phyloP scores from a whole-genome alignment of 73 alveolate species.

The Paramecium pentaurelia region DNA sequence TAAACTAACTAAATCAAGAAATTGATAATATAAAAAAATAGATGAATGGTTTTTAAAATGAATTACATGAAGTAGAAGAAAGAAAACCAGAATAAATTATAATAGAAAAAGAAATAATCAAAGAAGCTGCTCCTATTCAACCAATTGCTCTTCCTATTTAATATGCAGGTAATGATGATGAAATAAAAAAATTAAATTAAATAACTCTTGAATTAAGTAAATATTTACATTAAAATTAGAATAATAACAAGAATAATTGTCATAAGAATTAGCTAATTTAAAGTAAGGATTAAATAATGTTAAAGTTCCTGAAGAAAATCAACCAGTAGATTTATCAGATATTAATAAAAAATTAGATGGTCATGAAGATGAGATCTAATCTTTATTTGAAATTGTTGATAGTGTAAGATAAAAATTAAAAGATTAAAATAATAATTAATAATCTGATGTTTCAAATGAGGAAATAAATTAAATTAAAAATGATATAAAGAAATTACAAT shows the following conservation, averaged over 20 bases:
- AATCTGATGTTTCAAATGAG: not conserved
- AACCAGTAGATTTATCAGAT: constrained; percentile 17
- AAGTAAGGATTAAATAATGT: not conserved
- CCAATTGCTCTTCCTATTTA: not conserved
- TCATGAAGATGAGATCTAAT: not conserved
- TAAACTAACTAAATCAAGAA: not conserved
- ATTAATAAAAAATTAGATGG: not conserved
- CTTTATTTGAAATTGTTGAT: not conserved
- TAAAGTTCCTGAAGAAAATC: not conserved
- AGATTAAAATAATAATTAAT: not conserved
- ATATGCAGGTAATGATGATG: not conserved
- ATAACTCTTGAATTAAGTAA: not conserved
- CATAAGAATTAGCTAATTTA: not conserved
- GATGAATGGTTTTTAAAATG: not conserved
- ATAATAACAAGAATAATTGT: not conserved
- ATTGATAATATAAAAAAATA: not conserved
- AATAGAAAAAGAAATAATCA: not conserved
- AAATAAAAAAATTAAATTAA: not conserved
- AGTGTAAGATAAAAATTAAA: not conserved
- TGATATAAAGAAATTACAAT: not conserved
- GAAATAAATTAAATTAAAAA: not conserved
- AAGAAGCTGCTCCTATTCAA: not conserved
- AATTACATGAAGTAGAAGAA: not conserved
- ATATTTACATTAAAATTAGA: not conserved
- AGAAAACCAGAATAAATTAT: not conserved